These are phyloP conservation scores for Exophiala bonariae DNA, from an alignment of 2,329 filamentous ascomycete species.

Conservation along the genomic window DNA sequence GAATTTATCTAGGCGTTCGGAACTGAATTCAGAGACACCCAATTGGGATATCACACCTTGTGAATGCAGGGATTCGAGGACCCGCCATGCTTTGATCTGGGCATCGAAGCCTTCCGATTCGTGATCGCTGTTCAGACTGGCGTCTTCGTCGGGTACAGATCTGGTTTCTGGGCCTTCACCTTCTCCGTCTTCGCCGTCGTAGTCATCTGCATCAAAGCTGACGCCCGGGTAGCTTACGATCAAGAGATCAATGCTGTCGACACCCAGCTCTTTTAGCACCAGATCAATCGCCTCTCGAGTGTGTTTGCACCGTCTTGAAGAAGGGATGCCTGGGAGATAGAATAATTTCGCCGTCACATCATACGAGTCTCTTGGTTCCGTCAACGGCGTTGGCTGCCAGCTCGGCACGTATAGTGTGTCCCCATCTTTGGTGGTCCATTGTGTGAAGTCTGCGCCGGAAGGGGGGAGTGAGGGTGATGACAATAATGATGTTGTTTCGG, in stretches of 20 bases:
- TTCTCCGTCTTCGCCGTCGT: conserved; percentile 63
- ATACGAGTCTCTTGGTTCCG: conserved; percentile 81
- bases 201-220: conserved; percentile 89
- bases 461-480: not conserved
- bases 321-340: conserved; percentile 73
- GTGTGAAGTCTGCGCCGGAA: conserved; percentile 28
- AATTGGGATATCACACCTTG: conserved; percentile 72
- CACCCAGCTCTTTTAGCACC: conserved; percentile 76
- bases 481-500: too few species aligned
- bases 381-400: conserved; percentile 70
- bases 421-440: conserved; percentile 69
- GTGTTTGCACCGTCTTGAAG: conserved; percentile 66
- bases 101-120: conserved; percentile 57
- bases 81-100: conserved; percentile 66
- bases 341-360: conserved; percentile 96
- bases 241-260: conserved; percentile 76
- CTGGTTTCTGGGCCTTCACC: conserved; percentile 64
- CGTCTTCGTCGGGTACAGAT: conserved; percentile 58
- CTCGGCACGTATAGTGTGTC: conserved; percentile 73
- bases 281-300: conserved; percentile 76
- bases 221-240: conserved; percentile 93
- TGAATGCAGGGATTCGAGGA: conserved; percentile 71
- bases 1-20: conserved; percentile 76
- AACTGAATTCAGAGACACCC: conserved; percentile 89
- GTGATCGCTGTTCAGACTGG: conserved; percentile 31